Evolutionary conservation across 176 grass and related monocot genomes (phyloP).

Genomic region (Oryza australiensis): DNA sequence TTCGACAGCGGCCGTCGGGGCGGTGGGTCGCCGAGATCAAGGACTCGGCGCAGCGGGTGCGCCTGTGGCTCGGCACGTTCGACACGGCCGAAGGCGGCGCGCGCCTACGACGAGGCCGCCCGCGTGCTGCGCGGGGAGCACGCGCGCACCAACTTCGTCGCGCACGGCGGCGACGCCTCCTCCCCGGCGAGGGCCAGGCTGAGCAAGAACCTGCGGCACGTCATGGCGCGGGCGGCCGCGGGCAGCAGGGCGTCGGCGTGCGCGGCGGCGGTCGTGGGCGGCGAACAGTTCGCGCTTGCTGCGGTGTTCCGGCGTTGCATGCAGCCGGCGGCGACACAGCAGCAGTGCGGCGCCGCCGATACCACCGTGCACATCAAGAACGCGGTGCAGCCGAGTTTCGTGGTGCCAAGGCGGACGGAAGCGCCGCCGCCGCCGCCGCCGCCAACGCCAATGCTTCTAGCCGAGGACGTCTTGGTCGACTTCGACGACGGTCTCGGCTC

Average conservation of each 20-base stretch:
- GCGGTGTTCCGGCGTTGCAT: slow-evolving; percentile 46
- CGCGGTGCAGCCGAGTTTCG: slow-evolving; percentile 64
- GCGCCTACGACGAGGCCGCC: slow-evolving; percentile 74
- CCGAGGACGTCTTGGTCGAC: background rate
- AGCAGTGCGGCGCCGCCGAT: background rate
- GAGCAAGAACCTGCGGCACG: slow-evolving; percentile 51
- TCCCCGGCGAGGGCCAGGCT: slow-evolving; percentile 40
- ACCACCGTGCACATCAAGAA: slow-evolving; percentile 34
- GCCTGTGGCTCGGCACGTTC: slow-evolving; percentile 89
- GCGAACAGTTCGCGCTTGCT: slow-evolving; percentile 56
- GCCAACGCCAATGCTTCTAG: background rate
- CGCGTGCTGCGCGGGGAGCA: slow-evolving; percentile 47
- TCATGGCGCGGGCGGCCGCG: slow-evolving; percentile 42
- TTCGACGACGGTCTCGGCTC: background rate
- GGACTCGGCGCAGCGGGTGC: slow-evolving; percentile 56
- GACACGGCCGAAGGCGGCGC: slow-evolving; percentile 68
- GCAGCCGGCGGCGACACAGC: background rate
- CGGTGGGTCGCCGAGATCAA: slow-evolving; percentile 75
- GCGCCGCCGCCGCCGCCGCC: background rate
- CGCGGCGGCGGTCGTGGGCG: slow-evolving; percentile 23
- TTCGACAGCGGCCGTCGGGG: slow-evolving; percentile 60
- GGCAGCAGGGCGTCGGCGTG: slow-evolving; percentile 24
- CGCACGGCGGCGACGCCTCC: background rate
- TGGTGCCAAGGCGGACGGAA: slow-evolving; percentile 54
- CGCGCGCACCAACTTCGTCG: slow-evolving; percentile 68